phyloP scores from a whole-genome alignment of 169 alveolate species.

The Plasmodium gallinaceum region DNA sequence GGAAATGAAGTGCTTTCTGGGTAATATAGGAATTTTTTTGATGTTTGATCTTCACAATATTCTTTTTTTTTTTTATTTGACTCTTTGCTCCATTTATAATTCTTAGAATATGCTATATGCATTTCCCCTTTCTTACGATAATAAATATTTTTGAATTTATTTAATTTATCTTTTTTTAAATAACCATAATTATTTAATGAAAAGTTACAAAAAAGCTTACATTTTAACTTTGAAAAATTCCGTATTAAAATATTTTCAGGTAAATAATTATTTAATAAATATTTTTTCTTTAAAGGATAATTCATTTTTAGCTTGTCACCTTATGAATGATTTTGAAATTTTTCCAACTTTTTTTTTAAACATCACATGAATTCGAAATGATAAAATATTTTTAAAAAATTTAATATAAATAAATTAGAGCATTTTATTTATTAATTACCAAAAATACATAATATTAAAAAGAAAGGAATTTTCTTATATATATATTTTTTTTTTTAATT shows the following conservation, averaged over 20 bases:
- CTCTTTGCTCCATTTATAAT: background rate
- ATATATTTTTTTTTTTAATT: too few relatives aligned
- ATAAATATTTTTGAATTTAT: background rate
- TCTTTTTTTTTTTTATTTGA: constrained; percentile 4
- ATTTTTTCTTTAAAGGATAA: constrained; percentile 21
- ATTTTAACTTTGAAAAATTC: background rate
- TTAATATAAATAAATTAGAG: too few relatives aligned
- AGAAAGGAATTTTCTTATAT: too few relatives aligned
- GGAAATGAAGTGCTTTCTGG: constrained; percentile 57
- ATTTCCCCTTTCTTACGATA: background rate
- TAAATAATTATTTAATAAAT: background rate
- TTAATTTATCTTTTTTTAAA: constrained; percentile 3
- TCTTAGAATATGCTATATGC: constrained; percentile 10
- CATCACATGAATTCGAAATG: too few relatives aligned
- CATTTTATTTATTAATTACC: too few relatives aligned
- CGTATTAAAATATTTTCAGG: background rate
- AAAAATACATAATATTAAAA: too few relatives aligned
- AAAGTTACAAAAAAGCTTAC: background rate
- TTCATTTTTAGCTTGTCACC: constrained; percentile 23
- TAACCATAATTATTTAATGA: background rate
- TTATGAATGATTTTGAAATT: background rate
- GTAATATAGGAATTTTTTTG: constrained; percentile 11
- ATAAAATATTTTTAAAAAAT: too few relatives aligned
- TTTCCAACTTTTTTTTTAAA: too few relatives aligned
- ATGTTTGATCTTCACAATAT: background rate